Evolutionary conservation across 139 green algal species (phyloP).

Genomic region (Deuterostichococcus epilithicus): DNA sequence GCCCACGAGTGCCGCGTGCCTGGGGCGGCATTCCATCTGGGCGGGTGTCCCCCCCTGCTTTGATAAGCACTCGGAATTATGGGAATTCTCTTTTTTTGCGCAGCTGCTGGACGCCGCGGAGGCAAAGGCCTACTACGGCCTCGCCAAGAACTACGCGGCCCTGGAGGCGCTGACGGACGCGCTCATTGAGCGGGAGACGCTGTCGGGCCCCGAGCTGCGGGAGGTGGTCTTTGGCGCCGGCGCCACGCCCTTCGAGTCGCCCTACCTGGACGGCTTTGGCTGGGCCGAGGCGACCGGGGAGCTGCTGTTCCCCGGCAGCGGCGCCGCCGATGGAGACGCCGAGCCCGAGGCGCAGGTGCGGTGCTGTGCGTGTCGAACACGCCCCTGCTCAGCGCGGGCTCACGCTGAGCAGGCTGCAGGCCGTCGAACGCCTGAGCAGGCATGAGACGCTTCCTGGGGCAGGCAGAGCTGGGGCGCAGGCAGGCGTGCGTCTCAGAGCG

Average conservation of each 20-base stretch:
- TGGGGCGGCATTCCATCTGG: too few species aligned
- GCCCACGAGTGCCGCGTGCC: too few species aligned
- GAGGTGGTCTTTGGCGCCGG: constrained; percentile 23
- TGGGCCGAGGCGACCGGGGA: constrained; percentile 31
- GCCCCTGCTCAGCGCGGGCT: background rate
- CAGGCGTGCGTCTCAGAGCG: too few species aligned
- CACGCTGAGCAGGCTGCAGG: too few species aligned
- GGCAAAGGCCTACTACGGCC: constrained; percentile 84
- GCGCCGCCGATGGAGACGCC: too few species aligned
- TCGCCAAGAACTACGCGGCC: constrained; percentile 78
- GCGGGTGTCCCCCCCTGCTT: too few species aligned
- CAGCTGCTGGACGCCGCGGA: constrained; percentile 79
- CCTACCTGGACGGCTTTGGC: constrained; percentile 38
- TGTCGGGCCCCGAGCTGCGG: constrained; percentile 54
- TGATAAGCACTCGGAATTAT: too few species aligned
- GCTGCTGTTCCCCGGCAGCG: constrained; percentile 31
- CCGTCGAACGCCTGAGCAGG: too few species aligned
- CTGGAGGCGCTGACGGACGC: constrained; percentile 36
- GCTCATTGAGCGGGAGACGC: constrained; percentile 33
- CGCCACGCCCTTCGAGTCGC: background rate
- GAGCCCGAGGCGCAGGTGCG: background rate
- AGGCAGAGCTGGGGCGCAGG: too few species aligned
- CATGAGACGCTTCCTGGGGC: too few species aligned
- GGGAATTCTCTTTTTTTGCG: constrained; percentile 13
- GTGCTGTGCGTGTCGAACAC: background rate